Conservation (phyloP, 2,329 filamentous ascomycete genomes). For the Fusarium siculi region DNA sequence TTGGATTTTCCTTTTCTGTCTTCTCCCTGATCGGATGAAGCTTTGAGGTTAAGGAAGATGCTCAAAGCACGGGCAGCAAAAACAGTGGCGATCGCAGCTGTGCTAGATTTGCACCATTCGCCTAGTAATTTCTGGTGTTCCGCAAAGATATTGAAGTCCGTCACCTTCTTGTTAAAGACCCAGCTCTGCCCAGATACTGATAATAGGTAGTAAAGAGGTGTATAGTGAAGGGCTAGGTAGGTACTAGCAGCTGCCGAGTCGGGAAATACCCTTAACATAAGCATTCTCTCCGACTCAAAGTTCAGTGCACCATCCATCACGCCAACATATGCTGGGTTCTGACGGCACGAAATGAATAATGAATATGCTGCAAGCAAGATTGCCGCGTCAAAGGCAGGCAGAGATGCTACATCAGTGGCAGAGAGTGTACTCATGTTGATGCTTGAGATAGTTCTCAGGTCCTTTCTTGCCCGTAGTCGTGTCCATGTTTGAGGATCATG, state of each 20-base stretch:
- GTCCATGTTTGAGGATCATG: slow-evolving; percentile 59
- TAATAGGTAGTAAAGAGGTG: slow-evolving; percentile 67
- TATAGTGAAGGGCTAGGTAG: slow-evolving; percentile 67
- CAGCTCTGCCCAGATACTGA: slow-evolving; percentile 68
- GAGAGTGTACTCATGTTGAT: slow-evolving; percentile 50
- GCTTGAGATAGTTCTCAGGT: slow-evolving; percentile 41
- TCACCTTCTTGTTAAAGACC: slow-evolving; percentile 66
- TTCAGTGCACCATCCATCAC: slow-evolving; percentile 38
- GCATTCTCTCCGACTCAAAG: slow-evolving; percentile 39
- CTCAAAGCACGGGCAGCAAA: slow-evolving; percentile 65
- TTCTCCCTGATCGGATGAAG: not conserved
- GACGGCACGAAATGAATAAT: slow-evolving; percentile 52
- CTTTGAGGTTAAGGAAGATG: slow-evolving; percentile 53
- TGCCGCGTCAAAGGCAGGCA: slow-evolving; percentile 53
- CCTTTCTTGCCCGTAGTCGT: slow-evolving; percentile 44
- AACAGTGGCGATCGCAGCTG: slow-evolving; percentile 57
- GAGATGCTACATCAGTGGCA: slow-evolving; percentile 49
- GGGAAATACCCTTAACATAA: slow-evolving; percentile 56
- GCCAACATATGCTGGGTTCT: slow-evolving; percentile 42
- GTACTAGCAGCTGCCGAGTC: slow-evolving; percentile 59
- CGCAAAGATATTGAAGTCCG: slow-evolving; percentile 55
- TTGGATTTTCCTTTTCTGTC: slow-evolving; percentile 5
- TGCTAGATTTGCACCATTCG: slow-evolving; percentile 57
- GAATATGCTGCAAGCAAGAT: slow-evolving; percentile 54
- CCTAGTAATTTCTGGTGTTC: slow-evolving; percentile 60